These are phyloP conservation scores for Dothistroma pini DNA, from an alignment of 2,329 filamentous ascomycete species.

Conservation along the genomic window DNA sequence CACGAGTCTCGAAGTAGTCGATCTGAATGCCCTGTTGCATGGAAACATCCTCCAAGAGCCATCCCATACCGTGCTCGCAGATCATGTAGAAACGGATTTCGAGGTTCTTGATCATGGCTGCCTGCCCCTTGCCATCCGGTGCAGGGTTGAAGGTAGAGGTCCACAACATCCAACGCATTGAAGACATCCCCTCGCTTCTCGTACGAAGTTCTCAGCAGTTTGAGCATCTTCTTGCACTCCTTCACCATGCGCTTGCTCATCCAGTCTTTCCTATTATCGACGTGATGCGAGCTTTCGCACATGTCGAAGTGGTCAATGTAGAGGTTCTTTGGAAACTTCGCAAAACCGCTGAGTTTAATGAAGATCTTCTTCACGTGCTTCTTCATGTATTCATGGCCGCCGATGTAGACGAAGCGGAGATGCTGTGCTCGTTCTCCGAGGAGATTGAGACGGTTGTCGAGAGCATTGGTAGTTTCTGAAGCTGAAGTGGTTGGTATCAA, in stretches of 20 bases:
- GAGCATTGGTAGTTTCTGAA: conserved; percentile 2
- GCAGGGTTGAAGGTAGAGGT: not conserved
- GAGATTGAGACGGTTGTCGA: not conserved
- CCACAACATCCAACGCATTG: conserved; percentile 6
- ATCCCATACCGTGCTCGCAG: not conserved
- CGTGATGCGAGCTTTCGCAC: not conserved
- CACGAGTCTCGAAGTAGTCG: not conserved
- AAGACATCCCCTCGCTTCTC: not conserved
- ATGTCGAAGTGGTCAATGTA: conserved; percentile 3
- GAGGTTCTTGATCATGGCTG: not conserved
- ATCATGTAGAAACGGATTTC: not conserved
- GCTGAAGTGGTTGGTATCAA: conserved; percentile 3
- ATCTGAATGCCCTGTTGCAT: not conserved
- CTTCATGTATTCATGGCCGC: not conserved
- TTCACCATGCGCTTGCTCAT: not conserved
- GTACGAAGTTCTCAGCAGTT: not conserved
- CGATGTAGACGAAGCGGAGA: conserved; percentile 8
- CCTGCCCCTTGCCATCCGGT: not conserved
- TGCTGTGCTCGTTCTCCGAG: conserved; percentile 4
- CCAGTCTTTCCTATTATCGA: not conserved
- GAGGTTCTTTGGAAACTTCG: conserved; percentile 6
- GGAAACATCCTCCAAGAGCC: not conserved
- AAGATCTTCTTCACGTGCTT: not conserved
- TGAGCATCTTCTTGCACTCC: conserved; percentile 3
- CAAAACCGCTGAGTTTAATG: not conserved